Evolutionary conservation across 345 rosid genomes (phyloP).

Genomic region (Boechera divaricarpa): DNA sequence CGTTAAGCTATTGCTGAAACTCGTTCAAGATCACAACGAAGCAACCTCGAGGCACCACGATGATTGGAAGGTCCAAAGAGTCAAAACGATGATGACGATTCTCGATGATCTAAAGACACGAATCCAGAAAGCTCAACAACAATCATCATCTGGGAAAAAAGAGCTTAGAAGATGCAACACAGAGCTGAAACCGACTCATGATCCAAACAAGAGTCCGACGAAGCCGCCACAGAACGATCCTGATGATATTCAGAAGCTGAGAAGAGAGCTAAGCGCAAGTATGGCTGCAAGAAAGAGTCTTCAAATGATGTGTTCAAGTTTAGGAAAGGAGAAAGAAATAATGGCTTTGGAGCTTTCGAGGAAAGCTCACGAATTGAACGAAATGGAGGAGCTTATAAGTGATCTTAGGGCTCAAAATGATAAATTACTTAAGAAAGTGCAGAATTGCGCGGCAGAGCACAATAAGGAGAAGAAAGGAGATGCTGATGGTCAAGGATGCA

Average conservation of each 20-base stretch:
- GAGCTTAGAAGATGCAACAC: slow-evolving; percentile 81
- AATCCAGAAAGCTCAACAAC: slow-evolving; percentile 68
- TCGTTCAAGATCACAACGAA: slow-evolving; percentile 75
- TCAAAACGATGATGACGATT: slow-evolving; percentile 74
- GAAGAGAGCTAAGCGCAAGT: slow-evolving; percentile 61
- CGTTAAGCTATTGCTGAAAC: slow-evolving; percentile 67
- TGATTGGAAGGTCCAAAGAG: slow-evolving; percentile 58
- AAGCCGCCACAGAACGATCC: slow-evolving; percentile 47
- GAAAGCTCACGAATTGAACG: slow-evolving; percentile 65
- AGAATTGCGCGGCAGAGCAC: slow-evolving; percentile 50
- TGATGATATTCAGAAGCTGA: slow-evolving; percentile 55
- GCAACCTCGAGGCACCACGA: slow-evolving; percentile 56
- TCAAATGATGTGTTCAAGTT: slow-evolving; percentile 78
- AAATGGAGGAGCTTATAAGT: slow-evolving; percentile 66
- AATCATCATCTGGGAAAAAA: slow-evolving; percentile 45
- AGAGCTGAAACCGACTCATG: slow-evolving; percentile 57
- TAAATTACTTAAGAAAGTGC: slow-evolving; percentile 56
- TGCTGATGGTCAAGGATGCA: slow-evolving; percentile 42
- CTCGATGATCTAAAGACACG: slow-evolving; percentile 71
- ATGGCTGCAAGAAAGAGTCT: slow-evolving; percentile 71
- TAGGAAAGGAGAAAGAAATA: slow-evolving; percentile 85
- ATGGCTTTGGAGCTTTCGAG: slow-evolving; percentile 71
- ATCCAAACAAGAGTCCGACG: slow-evolving; percentile 22
- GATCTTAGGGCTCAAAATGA: slow-evolving; percentile 70
- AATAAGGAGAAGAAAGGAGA: slow-evolving; percentile 47